Base-by-base conservation (phyloP, 257 asterid genomes). In the Orobanche coerulescens region DNA sequence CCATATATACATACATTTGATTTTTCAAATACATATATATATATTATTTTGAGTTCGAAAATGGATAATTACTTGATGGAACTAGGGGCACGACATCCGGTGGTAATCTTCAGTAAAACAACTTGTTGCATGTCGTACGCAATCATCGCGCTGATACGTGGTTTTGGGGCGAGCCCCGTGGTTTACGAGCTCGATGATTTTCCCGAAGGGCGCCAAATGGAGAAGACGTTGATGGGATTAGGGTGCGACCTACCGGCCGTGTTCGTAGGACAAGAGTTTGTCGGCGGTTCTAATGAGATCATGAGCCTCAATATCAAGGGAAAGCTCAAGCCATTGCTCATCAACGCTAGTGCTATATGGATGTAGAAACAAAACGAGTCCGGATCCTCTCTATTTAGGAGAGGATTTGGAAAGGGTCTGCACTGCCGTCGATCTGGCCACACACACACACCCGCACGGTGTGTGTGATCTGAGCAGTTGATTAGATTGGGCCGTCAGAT, bases 231-330 rank as follows among this genome's bases (percentile, higher is more conserved):
- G 65, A 53, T 58, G 20, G 70, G 56, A n/a, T 30, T 79, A 20
- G 96, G 94, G 30, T 73, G 87, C 40, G 56, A 65, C 60, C 87
- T 76, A 0, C 94, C 96, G 6, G 83, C 89, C 5, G 84, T 87
- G 64, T 84, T 82, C 75, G 72, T 85, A 2, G 94, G 87, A 15
- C 56, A 53, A 6, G 37, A 75, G 6, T 77, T 78, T 23, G 47
- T 82, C 1, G 94, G 88, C 34, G 95, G 95, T 39, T 80, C 91
- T 4, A 61, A 84, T 61, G 83, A 82, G 69, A 69, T 80, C 3
- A 81, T 87, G 75, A 82, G 86, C 74, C 94, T 84, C 51, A 73
- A 78, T 55, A 31, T 86, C 42, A 70, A 63, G 64, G 78, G 85
- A 1, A 51, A 79, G 76, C 81, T 80, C 66, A 79, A 69, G 71